A percentile compares a stretch with the other conserved stretches of the same genome.
phyloP scores from a whole-genome alignment of 345 rosid species.

The Pistacia atlantica region DNA sequence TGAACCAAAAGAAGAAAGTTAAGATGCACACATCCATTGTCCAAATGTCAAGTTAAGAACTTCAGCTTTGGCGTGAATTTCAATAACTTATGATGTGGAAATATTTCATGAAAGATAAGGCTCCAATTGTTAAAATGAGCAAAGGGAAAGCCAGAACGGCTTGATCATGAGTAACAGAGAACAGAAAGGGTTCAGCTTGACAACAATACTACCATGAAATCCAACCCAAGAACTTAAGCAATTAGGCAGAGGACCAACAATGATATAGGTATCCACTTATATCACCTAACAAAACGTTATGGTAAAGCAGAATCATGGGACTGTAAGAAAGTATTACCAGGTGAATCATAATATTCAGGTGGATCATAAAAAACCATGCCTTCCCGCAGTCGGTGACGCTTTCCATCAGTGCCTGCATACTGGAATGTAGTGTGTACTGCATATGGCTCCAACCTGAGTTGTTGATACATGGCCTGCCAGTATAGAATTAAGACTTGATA shows the following conservation, averaged over 20 bases:
- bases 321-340: constrained; percentile 50
- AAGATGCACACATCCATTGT: background rate
- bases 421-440: constrained; percentile 98
- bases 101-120: background rate
- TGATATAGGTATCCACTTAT: background rate
- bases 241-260: background rate
- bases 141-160: background rate
- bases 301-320: background rate
- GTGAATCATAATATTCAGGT: constrained; percentile 79
- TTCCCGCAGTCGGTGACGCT: constrained; percentile 94
- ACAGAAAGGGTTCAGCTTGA: background rate
- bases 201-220: background rate
- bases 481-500: constrained; percentile 16
- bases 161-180: background rate
- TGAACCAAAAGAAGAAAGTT: background rate
- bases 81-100: constrained; percentile 10
- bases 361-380: constrained; percentile 89
- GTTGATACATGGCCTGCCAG: constrained; percentile 83
- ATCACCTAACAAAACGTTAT: background rate
- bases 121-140: background rate
- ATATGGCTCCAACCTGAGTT: constrained; percentile 86
- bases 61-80: constrained; percentile 11
- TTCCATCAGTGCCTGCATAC: constrained; percentile 96
- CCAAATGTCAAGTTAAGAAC: background rate
- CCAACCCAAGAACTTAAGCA: background rate